A percentile compares a stretch with the other conserved stretches of the same genome.
Evolutionary conservation across 768 basidiomycete genomes (phyloP).

Genomic region (Astraeus odoratus): DNA sequence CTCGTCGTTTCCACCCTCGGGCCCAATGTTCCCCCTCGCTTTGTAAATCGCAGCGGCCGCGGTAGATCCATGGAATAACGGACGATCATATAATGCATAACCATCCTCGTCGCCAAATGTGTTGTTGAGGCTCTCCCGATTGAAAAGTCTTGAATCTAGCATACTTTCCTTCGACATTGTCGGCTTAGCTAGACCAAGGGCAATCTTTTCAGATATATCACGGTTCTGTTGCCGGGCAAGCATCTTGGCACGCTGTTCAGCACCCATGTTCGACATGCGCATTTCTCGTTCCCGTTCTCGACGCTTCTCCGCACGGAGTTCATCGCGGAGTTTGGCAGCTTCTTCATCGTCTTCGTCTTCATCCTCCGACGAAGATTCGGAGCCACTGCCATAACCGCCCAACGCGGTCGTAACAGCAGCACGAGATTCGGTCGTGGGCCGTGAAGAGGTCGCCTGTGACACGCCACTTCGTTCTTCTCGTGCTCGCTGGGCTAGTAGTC

Average conservation of each 20-base stretch:
- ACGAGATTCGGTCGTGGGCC: slow-evolving; percentile 59
- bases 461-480: slow-evolving; percentile 89
- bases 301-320: slow-evolving; percentile 87
- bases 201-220: slow-evolving; percentile 98
- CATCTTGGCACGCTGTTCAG: slow-evolving; percentile 93
- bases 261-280: slow-evolving; percentile 99
- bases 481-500: slow-evolving; percentile 89
- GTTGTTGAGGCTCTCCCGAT: slow-evolving; percentile 80
- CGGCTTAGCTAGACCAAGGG: slow-evolving; percentile 95
- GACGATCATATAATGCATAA: slow-evolving; percentile 93
- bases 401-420: slow-evolving; percentile 70
- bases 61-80: slow-evolving; percentile 92
- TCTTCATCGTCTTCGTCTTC: slow-evolving; percentile 79
- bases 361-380: slow-evolving; percentile 39
- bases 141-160: slow-evolving; percentile 96
- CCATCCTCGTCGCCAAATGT: slow-evolving; percentile 87
- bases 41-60: slow-evolving; percentile 99
- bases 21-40: slow-evolving; percentile 77
- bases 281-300: slow-evolving; percentile 94
- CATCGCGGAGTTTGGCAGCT: slow-evolving; percentile 77
- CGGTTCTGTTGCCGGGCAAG: slow-evolving; percentile 95
- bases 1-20: slow-evolving; percentile 72
- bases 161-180: slow-evolving; percentile 94
- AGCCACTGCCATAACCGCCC: slow-evolving; percentile 84
- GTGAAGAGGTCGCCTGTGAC: slow-evolving; percentile 46